Evolutionary conservation across 768 basidiomycete species (phyloP), one percentile per base, ranked within the genome.

Genomic region (Suillus discolor): DNA sequence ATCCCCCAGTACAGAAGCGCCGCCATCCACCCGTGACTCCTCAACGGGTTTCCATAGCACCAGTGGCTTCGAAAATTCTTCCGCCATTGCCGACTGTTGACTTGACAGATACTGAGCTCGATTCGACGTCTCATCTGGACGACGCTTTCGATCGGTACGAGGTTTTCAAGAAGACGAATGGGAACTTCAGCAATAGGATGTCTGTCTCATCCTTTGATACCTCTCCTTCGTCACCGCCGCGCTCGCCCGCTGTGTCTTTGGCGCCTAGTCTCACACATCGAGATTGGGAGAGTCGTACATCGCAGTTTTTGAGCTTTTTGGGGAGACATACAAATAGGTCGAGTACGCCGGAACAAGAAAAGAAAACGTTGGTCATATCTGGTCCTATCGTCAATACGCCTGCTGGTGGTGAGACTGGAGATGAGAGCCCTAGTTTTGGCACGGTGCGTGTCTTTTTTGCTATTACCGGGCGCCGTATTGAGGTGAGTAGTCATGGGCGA

Each of bases 111-210:
- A 65, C 34, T 28, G 62, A 63, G 28, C 18, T 54, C 53, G 81
- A 85, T 53, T 80, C 84, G 67, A 78, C 80, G 53, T 72, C 75
- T 5, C 81, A 76, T 6, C 78, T 92, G 44, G 90, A 94, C 70
- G 94, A 97, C 74, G 96, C 96, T 0, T 97, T 91, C 74, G 92
- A 93, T 64, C 84, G 94, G 44, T 97, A 97, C 72, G 93, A 96
- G 74, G 82, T 88, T n/a, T 96, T 89, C 77, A 87, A 87, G 72
- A 86, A 87, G 71, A 79, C 77, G 53, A 83, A 84, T 62, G 78
- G 66, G 20, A 68, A 68, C 68, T 67, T 72, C 25, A 82, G 79
- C 63, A 86, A 85, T 66, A 79, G 90, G 61, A 75, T 89, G 66
- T 91, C 92, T 11, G 79, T 86, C n/a, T 83, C 89, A 4, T 92